Base-by-base conservation (phyloP, 2,329 filamentous ascomycete species). In the Cytospora paraplurivora region DNA sequence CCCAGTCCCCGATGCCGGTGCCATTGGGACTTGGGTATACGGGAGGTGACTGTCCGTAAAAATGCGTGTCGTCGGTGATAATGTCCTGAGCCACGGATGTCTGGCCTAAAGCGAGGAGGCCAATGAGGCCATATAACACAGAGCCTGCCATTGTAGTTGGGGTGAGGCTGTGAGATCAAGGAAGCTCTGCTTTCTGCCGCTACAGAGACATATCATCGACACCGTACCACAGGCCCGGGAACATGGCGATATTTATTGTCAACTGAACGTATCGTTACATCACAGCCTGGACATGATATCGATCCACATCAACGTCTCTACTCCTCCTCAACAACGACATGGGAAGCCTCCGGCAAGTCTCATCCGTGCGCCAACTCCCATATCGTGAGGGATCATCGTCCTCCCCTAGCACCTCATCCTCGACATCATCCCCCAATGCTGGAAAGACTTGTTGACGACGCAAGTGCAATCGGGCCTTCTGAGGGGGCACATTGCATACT, bases 1-100 rank as follows among this genome's bases (percentile, higher is more conserved):
- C 80, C 91, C 91, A 94, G 37, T 85, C 78, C 15, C 85, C 88
- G 17, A 38, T 51, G 7, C 62, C 65, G 1, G 56, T 65, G 19
- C 55, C 65, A 52, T 65, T 65, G 17, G 65, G 62, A 21, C 41
- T 56, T 12, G 65, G 65, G 49, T 65, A 65, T 12, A 65, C 53
- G 7, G 62, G 62, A 4, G 65, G 65, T 7, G 56, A 60, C 19
- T 57, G 55, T 17, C 65, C 65, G 27, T 65, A 67, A 34, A 67
- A 67, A 15, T 60, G 56, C 4, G 34, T 32, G 41, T 67, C 65
- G 13, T 67, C 56, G 10, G 63, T 65, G 21, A 67, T 67, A 10
- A 66, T 47, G 3, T 55, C 62, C 47, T 67, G 65, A 19, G 65
- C 59, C 17, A 7, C 19, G 12, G 38, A 11, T 12, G 21, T 49